Conservation (phyloP, 1,284 basidiomycete genomes). For the Blastosporella zonata region DNA sequence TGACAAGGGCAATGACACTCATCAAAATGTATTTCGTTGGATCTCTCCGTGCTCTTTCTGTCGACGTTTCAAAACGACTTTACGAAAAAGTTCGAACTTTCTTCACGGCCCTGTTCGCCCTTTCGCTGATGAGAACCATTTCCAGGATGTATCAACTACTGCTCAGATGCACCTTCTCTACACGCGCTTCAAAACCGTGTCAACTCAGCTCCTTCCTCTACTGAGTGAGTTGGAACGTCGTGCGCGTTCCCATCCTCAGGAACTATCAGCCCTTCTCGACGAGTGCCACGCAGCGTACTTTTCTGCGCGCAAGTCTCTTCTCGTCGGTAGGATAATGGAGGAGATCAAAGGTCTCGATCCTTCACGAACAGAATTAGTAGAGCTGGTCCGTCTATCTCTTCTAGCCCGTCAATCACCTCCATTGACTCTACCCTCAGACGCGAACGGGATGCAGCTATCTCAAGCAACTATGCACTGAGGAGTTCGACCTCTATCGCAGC, state of each 20-base stretch:
- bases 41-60: constrained; percentile 69
- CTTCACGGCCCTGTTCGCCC: not conserved
- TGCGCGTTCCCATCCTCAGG: constrained; percentile 67
- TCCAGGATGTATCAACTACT: constrained; percentile 75
- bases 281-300: constrained; percentile 89
- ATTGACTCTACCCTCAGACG: constrained; percentile 48
- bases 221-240: constrained; percentile 83
- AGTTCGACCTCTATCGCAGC: constrained; percentile 79
- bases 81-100: constrained; percentile 59
- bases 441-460: constrained; percentile 87
- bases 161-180: constrained; percentile 85
- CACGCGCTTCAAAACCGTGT: constrained; percentile 77
- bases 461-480: constrained; percentile 85
- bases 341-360: constrained; percentile 85
- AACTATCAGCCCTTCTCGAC: constrained; percentile 70
- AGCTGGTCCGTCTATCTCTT: constrained; percentile 53
- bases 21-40: constrained; percentile 94
- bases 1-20: constrained; percentile 93
- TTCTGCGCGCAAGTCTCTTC: constrained; percentile 61
- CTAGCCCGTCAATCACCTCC: not conserved
- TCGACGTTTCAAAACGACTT: constrained; percentile 72
- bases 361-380: constrained; percentile 75
- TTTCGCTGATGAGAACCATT: not conserved
- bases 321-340: constrained; percentile 68
- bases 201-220: constrained; percentile 70